Conservation (phyloP, 2,329 filamentous ascomycete genomes). For the Verticillium klebahnii region DNA sequence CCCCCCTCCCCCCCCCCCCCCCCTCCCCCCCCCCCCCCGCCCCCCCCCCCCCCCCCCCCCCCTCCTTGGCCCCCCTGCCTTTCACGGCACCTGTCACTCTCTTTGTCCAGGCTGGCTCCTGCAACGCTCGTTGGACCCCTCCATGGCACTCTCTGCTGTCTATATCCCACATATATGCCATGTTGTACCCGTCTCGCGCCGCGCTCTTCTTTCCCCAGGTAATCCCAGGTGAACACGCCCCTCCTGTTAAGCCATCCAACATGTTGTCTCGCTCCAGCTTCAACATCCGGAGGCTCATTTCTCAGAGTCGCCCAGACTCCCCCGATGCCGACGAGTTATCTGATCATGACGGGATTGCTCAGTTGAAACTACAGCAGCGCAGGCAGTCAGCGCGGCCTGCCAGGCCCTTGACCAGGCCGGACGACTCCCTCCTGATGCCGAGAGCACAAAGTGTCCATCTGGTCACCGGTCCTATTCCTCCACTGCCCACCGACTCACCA, state of each 20-base stretch:
- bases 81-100: constrained; percentile 3
- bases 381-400: background rate
- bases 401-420: constrained; percentile 10
- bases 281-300: constrained; percentile 39
- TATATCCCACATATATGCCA: constrained; percentile 14
- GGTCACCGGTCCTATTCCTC: constrained; percentile 30
- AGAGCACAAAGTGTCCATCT: constrained; percentile 33
- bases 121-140: constrained; percentile 3
- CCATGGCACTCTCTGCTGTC: constrained; percentile 2
- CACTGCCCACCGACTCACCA: constrained; percentile 30
- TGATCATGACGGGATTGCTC: constrained; percentile 10
- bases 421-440: constrained; percentile 24
- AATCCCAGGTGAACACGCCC: constrained; percentile 4
- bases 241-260: constrained; percentile 13
- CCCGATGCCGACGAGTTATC: constrained; percentile 4
- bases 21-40: constrained; percentile 4
- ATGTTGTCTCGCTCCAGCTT: constrained; percentile 37
- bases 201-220: constrained; percentile 14
- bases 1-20: constrained; percentile 3
- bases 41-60: constrained; percentile 7
- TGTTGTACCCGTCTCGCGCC: constrained; percentile 13
- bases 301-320: constrained; percentile 21
- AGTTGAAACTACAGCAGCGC: constrained; percentile 8
- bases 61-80: background rate
- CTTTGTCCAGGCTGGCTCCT: background rate